Base-by-base conservation (phyloP, 176 grass and related monocot genomes). In the Zizania latifolia region DNA sequence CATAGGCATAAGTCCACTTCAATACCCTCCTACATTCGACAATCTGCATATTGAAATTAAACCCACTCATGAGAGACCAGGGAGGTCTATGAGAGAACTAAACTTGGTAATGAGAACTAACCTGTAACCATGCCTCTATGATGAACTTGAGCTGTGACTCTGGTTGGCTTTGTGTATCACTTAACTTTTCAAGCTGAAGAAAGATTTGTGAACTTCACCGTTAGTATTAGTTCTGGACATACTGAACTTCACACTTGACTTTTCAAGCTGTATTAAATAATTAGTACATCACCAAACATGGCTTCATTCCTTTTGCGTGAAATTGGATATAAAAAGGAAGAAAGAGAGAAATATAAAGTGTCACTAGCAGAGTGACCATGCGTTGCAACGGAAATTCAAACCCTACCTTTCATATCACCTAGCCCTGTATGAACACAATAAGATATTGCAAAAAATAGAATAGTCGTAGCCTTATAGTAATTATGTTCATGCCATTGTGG, bases 101-200 rank as follows among this genome's bases (percentile, higher is more conserved):
- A 63, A 62, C 4, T 33, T 32, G 63, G 19, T 12, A 8, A 50
- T 70, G 3, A 4, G 2, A 73, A 65, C 12, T 56, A 51, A 70
- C 95, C 95, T 99, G 95, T 73, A 99, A 68, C 95, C 95, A 99
- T 71, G 95, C 95, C 69, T 99, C 95, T 65, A 87, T 88, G 69
- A 99, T 99, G 85, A 99, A 99, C 82, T 99, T 99, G 45, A 99
- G 91, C 65, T 99, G 95, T 44, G 95, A 99, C 79, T 99, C 95
- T 44, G 95, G 95, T 76, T 99, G 95, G 35, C 92, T 99, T 85
- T 99, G 95, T 81, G 76, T 90, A 71, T 94, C 95, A 34, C 95
- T 99, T 77, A 99, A 82, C 80, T 86, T 94, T 83, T 99, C 95
- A 87, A 99, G 95, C 95, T 99, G 79, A 65, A 72, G 14, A 86